Evolutionary conservation across 495 filamentous ascomycete genomes (phyloP), one percentile per base, ranked within the genome.

Genomic region (Aspergillus diversus): DNA sequence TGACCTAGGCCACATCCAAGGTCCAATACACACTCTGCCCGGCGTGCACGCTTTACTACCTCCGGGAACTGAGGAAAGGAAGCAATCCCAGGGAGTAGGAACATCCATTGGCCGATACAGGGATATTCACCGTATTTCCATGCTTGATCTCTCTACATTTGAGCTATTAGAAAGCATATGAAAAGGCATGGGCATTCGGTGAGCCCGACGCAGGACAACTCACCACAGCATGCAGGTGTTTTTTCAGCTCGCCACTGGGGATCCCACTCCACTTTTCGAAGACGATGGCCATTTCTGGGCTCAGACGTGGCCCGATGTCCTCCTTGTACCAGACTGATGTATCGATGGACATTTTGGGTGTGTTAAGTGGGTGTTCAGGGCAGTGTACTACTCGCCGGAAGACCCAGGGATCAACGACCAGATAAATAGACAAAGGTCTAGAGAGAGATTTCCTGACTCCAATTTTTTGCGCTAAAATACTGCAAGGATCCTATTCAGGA

Each of bases 281-380:
- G 0, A 62, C 43, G 3, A 35, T 9, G 2, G 13, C 21, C 52
- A 54, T 55, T 15, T 11, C 27, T 7, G 6, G 8, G 21, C 34
- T 62, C 0, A 62, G 53, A 11, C 53, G 42, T 32, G 60, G 52
- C 15, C 60, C 60, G 32, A 56, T 39, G n/a, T 34, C 42, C n/a
- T 46, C 12, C n/a, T 39, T 34, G 60, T 50, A 62, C 60, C 60
- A 62, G 31, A 62, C 42, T 7, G 60, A 62, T 13, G 60, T 37
- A 31, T 62, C 60, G 11, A 55, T 56, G 13, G 8, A 4, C 39
- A 58, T 58, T 16, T 47, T 11, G 4, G 8, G 0, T 13, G n/a
- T 39, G 37, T 13, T 39, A 7, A 39, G 35, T 39, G 13, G 13
- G 37, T 39, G 37, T 1, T 39, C 13, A 13, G 3, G 8, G 13